Conservation (phyloP, 345 rosid species). For the Pugionium dolabratum region DNA sequence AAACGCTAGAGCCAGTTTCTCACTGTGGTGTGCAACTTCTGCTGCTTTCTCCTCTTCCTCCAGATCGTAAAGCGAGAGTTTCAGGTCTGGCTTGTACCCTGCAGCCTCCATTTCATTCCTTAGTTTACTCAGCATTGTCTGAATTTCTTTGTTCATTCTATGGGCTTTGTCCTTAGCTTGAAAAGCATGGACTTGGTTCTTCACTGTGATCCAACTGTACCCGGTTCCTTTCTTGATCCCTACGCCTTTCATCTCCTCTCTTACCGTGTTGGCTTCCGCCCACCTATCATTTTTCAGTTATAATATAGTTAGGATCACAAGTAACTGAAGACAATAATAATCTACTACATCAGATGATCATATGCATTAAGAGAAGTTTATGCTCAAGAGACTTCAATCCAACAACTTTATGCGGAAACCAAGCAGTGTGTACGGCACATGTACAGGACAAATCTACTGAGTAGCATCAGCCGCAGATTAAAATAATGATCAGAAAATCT, state of each 20-base stretch:
- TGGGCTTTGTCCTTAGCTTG: conserved; percentile 84
- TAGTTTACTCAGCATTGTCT: conserved; percentile 52
- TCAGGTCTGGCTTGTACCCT: conserved; percentile 63
- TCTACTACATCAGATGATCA: neutral
- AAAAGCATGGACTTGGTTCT: conserved; percentile 67
- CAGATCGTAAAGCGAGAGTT: conserved; percentile 65
- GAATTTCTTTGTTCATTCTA: conserved; percentile 61
- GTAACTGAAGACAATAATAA: neutral
- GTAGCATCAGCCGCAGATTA: neutral
- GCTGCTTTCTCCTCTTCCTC: conserved; percentile 85
- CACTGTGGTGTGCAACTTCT: conserved; percentile 76
- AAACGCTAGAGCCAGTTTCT: conserved; percentile 85
- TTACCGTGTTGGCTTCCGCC: conserved; percentile 71
- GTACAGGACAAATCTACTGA: neutral
- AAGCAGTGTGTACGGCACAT: too few relatives aligned
- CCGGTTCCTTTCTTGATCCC: conserved; percentile 83
- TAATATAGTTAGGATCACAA: neutral
- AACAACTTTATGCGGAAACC: neutral
- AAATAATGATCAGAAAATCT: neutral
- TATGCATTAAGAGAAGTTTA: neutral
- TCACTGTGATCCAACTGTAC: conserved; percentile 76
- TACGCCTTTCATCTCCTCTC: conserved; percentile 66
- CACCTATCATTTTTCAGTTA: conserved; percentile 50
- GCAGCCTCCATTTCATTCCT: conserved; percentile 60
- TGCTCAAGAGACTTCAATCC: neutral